A percentile compares a stretch with the other conserved stretches of the same genome.
Evolutionary conservation across 2,329 filamentous ascomycete genomes (phyloP).

Genomic region (Monosporascus ibericus): DNA sequence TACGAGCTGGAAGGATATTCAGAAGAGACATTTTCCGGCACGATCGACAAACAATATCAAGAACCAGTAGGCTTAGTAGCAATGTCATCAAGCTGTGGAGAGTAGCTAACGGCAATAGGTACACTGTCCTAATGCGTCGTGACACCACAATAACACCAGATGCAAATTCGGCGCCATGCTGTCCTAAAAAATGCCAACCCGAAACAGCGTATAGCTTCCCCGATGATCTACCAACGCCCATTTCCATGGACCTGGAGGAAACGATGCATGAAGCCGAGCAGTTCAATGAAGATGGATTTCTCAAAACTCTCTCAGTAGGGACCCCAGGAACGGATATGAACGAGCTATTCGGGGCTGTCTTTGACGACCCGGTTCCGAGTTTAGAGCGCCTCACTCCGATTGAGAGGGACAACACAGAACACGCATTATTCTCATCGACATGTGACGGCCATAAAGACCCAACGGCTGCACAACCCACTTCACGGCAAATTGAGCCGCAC

Average conservation of each 20-base stretch:
- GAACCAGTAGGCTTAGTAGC: not conserved
- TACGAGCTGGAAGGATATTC: constrained; percentile 1
- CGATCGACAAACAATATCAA: not conserved
- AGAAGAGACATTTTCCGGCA: constrained; percentile 1
- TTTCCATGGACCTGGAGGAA: not conserved
- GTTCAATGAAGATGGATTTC: not conserved
- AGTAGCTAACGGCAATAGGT: not conserved
- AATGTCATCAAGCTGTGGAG: not conserved
- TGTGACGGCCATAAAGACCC: not conserved
- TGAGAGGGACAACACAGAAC: not conserved
- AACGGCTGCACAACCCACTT: not conserved
- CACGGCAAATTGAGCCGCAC: not conserved
- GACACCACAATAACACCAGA: not conserved
- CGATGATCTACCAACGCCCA: not conserved
- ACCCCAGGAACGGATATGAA: not conserved
- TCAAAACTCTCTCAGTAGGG: not conserved
- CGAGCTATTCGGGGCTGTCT: not conserved
- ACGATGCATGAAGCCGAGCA: not conserved
- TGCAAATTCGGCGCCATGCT: not conserved
- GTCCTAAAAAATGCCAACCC: not conserved
- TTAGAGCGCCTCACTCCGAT: not conserved
- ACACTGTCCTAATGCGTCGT: constrained; percentile 1
- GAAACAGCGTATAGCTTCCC: not conserved
- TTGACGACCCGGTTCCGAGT: not conserved
- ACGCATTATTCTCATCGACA: not conserved